Conservation (phyloP, 169 alveolate genomes). For the Eimeria zaria region DNA sequence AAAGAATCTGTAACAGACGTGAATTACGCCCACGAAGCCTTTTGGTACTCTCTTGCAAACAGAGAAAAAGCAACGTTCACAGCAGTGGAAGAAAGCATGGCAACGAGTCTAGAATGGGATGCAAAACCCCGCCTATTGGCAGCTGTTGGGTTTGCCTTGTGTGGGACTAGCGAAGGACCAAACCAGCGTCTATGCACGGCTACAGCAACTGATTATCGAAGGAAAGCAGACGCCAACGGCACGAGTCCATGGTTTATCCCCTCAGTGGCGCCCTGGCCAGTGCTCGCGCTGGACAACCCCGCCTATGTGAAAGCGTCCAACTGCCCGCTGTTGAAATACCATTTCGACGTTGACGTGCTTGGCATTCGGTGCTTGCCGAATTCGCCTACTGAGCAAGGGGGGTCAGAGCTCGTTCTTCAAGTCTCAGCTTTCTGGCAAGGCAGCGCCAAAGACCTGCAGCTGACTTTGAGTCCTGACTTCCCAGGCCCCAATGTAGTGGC, state of each 20-base stretch:
- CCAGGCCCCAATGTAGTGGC: slow-evolving; percentile 76
- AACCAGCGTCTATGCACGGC: not conserved
- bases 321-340: slow-evolving; percentile 44
- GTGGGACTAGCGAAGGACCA: not conserved
- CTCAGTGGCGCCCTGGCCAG: slow-evolving; percentile 66
- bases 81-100: slow-evolving; percentile 58
- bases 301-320: not conserved
- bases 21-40: slow-evolving; percentile 72
- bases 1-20: slow-evolving; percentile 27
- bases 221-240: not conserved
- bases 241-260: not conserved
- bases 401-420: slow-evolving; percentile 35
- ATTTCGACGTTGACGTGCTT: slow-evolving; percentile 68
- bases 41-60: slow-evolving; percentile 69
- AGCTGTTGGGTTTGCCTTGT: slow-evolving; percentile 67
- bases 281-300: slow-evolving; percentile 49
- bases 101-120: slow-evolving; percentile 39
- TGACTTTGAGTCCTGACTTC: slow-evolving; percentile 52
- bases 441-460: slow-evolving; percentile 38
- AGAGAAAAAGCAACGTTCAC: slow-evolving; percentile 47
- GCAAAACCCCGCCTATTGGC: slow-evolving; percentile 68
- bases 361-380: slow-evolving; percentile 55
- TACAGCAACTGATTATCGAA: not conserved
- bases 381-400: not conserved
- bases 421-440: slow-evolving; percentile 81